phyloP scores from a whole-genome alignment of 495 filamentous ascomycete genomes.

The Aeminium ludgeri region DNA sequence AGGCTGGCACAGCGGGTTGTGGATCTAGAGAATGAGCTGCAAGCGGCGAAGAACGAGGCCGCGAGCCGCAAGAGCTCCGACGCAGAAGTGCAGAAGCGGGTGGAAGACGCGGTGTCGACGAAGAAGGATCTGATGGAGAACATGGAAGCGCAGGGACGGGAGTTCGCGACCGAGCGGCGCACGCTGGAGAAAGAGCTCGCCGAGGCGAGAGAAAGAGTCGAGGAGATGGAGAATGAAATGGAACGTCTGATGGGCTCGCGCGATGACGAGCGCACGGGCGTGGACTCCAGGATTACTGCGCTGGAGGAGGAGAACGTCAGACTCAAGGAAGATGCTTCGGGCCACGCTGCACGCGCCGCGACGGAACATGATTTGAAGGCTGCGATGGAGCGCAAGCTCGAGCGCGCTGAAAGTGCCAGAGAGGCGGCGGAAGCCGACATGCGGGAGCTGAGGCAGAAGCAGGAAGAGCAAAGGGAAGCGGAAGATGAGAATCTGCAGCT shows the following conservation, averaged over 20 bases:
- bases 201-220: slow-evolving; percentile 53
- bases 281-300: slow-evolving; percentile 49
- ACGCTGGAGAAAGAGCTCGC: slow-evolving; percentile 63
- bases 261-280: slow-evolving; percentile 54
- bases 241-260: slow-evolving; percentile 67
- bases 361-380: slow-evolving; percentile 37
- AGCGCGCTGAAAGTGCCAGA: slow-evolving; percentile 32
- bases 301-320: slow-evolving; percentile 53
- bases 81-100: slow-evolving; percentile 46
- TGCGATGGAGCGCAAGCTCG: slow-evolving; percentile 34
- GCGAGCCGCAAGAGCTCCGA: slow-evolving; percentile 38
- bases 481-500: slow-evolving; percentile 37
- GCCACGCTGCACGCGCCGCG: slow-evolving; percentile 31
- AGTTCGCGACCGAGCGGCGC: slow-evolving; percentile 71
- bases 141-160: slow-evolving; percentile 74
- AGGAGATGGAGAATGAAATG: slow-evolving; percentile 80
- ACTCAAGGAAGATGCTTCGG: slow-evolving; percentile 12
- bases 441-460: slow-evolving; percentile 25
- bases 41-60: slow-evolving; percentile 41
- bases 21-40: slow-evolving; percentile 66
- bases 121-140: slow-evolving; percentile 92
- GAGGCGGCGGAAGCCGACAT: slow-evolving; percentile 27
- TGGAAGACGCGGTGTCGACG: slow-evolving; percentile 72
- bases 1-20: slow-evolving; percentile 50
- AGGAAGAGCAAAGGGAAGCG: slow-evolving; percentile 29